Conservation (phyloP, 1,284 basidiomycete species). For the Ustilago trichophora region DNA sequence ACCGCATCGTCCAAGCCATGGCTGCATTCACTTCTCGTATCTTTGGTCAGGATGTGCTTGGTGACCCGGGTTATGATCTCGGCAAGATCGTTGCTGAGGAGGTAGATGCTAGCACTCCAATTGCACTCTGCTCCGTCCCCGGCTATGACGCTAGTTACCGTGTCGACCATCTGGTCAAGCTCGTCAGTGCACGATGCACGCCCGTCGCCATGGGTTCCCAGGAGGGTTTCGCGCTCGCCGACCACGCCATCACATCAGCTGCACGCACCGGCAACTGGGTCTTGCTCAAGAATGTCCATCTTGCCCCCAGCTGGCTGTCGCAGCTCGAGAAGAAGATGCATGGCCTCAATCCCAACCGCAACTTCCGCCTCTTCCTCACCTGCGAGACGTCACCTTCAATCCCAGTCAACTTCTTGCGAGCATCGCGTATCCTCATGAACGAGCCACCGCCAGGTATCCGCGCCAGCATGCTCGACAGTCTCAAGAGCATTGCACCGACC, state of each 20-base stretch:
- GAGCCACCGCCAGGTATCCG: slow-evolving; percentile 65
- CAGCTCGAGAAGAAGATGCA: slow-evolving; percentile 64
- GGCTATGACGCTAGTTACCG: slow-evolving; percentile 64
- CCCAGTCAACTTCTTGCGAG: slow-evolving; percentile 62
- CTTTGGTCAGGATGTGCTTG: slow-evolving; percentile 81
- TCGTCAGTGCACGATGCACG: slow-evolving; percentile 46
- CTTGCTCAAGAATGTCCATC: slow-evolving; percentile 64
- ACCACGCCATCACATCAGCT: slow-evolving; percentile 60
- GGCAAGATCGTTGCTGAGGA: slow-evolving; percentile 55
- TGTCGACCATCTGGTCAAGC: slow-evolving; percentile 59
- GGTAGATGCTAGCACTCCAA: slow-evolving; percentile 53
- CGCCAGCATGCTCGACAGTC: slow-evolving; percentile 60
- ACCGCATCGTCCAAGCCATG: slow-evolving; percentile 83
- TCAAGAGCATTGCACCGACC: slow-evolving; percentile 47
- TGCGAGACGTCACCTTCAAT: slow-evolving; percentile 64
- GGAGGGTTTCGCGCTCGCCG: slow-evolving; percentile 61
- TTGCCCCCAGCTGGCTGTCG: slow-evolving; percentile 62
- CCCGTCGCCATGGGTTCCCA: slow-evolving; percentile 65
- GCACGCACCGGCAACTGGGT: slow-evolving; percentile 63
- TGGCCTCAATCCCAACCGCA: slow-evolving; percentile 54
- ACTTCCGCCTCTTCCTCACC: slow-evolving; percentile 64
- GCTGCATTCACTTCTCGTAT: slow-evolving; percentile 77
- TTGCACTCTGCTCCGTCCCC: slow-evolving; percentile 62
- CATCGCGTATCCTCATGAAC: slow-evolving; percentile 63
- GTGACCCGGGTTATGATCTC: slow-evolving; percentile 28